Evolutionary conservation across 1,139 yeast species (phyloP), one percentile per base, ranked within the genome.

Genomic region (Debaryomyces subglobosus): DNA sequence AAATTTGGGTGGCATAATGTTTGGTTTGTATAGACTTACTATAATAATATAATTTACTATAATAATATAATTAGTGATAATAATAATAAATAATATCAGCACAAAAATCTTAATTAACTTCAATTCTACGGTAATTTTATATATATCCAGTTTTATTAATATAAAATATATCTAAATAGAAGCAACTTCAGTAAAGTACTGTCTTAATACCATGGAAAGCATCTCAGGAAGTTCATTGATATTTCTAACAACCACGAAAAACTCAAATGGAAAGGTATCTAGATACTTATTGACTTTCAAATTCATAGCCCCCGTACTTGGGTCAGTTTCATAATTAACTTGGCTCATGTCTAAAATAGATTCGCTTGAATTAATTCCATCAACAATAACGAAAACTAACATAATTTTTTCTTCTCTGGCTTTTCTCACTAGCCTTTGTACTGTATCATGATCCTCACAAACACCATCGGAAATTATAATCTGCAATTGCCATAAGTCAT

Each of bases 181-280:
- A 6, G 78, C 71, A 53, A 70, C 65, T 62, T 90, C 96, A 1
- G 91, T 76, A 67, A 94, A 95, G 69, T 89, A 95, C 65, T 95
- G 99, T 61, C 98, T 84, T 55, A 95, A 76, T 53, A 95, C 92
- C 59, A 88, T 76, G 2, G 97, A 84, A 54, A 95, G 78, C 86
- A 95, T 91, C 60, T 87, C 90, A 18, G 99, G 99, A 45, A 95
- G 78, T 68, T 94, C 98, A 41, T 79, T 78, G 54, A 95, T 89
- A 62, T 94, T 85, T 60, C 89, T 85, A 34, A 95, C 97, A 58
- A 95, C 94, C 51, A 94, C 97, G 61, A 92, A 95, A 65, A 88
- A 94, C 63, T 95, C 98, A 69, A 95, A 95, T 58, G 99, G 98
- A 83, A 95, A 95, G 23, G 89, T 82, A 58, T 94, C 97, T 69